Evolutionary conservation across 2,329 filamentous ascomycete genomes (phyloP).

Genomic region (Colletotrichum liaoningense): DNA sequence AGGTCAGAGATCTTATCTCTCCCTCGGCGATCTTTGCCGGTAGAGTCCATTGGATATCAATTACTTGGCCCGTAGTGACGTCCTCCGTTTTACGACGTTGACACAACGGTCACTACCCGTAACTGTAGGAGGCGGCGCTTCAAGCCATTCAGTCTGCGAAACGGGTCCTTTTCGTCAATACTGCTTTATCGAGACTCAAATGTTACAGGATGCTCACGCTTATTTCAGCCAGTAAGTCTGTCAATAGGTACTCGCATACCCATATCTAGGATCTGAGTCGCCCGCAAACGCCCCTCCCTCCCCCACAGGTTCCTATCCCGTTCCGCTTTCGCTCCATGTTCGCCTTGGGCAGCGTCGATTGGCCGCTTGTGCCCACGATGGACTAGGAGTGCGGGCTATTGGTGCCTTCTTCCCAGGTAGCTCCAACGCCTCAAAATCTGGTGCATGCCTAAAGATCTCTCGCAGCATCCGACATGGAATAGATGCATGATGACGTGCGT

Average conservation of each 20-base stretch:
- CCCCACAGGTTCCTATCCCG: background rate
- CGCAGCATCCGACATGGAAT: background rate
- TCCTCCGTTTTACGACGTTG: background rate
- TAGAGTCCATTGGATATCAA: background rate
- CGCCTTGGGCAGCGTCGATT: conserved; percentile 20
- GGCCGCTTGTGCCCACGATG: conserved; percentile 29
- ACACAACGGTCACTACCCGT: background rate
- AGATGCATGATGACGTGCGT: conserved; percentile 25
- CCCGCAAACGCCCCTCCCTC: background rate
- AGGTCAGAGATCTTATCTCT: conserved; percentile 13
- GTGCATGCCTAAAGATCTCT: background rate
- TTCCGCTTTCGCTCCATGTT: conserved; percentile 18
- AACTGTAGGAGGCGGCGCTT: background rate
- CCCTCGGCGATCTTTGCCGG: conserved; percentile 4
- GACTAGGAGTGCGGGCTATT: conserved; percentile 24
- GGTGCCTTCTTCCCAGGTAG: conserved; percentile 15
- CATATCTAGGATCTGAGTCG: conserved; percentile 15
- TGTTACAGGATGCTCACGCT: background rate
- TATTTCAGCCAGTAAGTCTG: background rate
- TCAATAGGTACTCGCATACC: background rate
- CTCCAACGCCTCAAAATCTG: conserved; percentile 14
- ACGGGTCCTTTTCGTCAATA: background rate
- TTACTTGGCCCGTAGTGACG: background rate
- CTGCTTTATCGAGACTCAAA: background rate
- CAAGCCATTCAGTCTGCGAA: background rate